These are phyloP conservation scores for Ogataea hybrid DNA, from an alignment of 1,139 yeast species.

Conservation along the genomic window DNA sequence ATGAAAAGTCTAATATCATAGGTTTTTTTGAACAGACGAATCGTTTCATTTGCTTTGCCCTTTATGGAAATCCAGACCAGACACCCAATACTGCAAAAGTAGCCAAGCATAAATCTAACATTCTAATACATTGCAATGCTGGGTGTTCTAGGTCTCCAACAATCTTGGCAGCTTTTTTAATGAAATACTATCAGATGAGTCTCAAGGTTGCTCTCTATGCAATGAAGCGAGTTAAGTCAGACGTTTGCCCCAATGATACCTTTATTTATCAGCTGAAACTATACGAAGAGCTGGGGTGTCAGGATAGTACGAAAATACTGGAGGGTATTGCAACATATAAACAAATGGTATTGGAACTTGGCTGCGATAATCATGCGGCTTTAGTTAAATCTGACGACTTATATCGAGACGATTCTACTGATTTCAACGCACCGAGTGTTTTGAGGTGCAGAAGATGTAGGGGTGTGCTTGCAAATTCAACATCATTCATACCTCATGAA, in stretches of 20 bases:
- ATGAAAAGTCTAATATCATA: slow-evolving; percentile 59
- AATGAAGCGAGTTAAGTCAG: slow-evolving; percentile 56
- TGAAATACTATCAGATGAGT: slow-evolving; percentile 64
- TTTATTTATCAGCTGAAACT: slow-evolving; percentile 70
- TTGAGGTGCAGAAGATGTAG: slow-evolving; percentile 72
- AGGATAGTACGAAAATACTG: slow-evolving; percentile 17
- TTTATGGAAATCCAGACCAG: slow-evolving; percentile 40
- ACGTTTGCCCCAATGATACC: slow-evolving; percentile 73
- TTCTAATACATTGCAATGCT: slow-evolving; percentile 76
- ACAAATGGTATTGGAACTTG: slow-evolving; percentile 41
- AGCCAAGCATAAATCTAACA: slow-evolving; percentile 44
- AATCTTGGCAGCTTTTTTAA: slow-evolving; percentile 70
- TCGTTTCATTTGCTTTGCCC: slow-evolving; percentile 63
- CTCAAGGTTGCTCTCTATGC: slow-evolving; percentile 68
- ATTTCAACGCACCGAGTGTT: slow-evolving; percentile 27
- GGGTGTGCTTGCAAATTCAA: slow-evolving; percentile 47
- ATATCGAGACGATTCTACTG: slow-evolving; percentile 27
- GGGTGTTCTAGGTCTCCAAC: slow-evolving; percentile 85
- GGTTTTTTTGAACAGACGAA: slow-evolving; percentile 59
- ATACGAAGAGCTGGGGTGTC: slow-evolving; percentile 44
- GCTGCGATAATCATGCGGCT: slow-evolving; percentile 12
- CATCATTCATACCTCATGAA: slow-evolving; percentile 53
- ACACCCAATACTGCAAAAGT: slow-evolving; percentile 34
- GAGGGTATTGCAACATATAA: slow-evolving; percentile 42
- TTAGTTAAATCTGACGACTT: slow-evolving; percentile 32